Evolutionary conservation across 148 eudicot genomes (phyloP).

Genomic region (Talinum fruticosum): DNA sequence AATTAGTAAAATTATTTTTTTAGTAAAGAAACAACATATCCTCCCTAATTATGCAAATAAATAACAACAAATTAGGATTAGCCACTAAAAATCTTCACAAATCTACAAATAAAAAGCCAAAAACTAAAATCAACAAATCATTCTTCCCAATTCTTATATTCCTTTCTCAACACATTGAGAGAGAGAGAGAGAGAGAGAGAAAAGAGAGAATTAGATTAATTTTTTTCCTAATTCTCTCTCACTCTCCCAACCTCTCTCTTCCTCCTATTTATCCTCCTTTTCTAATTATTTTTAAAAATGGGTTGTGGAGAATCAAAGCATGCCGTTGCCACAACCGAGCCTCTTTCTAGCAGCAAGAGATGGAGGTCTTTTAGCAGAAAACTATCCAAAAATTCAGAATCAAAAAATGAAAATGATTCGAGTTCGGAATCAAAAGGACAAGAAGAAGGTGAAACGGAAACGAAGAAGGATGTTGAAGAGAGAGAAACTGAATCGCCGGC

Average conservation of each 20-base stretch:
- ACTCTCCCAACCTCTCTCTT: not conserved
- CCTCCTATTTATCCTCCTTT: not conserved
- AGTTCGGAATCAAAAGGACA: no score
- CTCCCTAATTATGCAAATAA: not conserved
- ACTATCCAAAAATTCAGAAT: not conserved
- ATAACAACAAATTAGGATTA: not conserved
- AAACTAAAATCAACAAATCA: not conserved
- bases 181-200: not conserved
- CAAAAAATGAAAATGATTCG: not conserved
- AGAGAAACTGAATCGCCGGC: no score
- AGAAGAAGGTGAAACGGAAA: not conserved
- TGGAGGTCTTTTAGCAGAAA: not conserved
- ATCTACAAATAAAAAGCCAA: not conserved
- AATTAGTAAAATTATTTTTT: no score
- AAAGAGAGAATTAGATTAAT: not conserved
- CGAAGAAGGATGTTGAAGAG: not conserved
- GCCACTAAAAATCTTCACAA: not conserved
- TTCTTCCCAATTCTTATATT: not conserved
- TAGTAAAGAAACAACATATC: not conserved
- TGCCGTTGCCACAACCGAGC: not conserved
- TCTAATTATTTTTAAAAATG: not conserved
- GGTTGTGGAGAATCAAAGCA: conserved; percentile 2
- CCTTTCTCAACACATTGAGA: not conserved
- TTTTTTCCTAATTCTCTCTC: not conserved
- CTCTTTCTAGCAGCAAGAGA: not conserved